Percentiles rank a stretch among this genome's conserved stretches.
Conservation (phyloP, 2,329 filamentous ascomycete species). For the Neoarthrinium moseri region DNA sequence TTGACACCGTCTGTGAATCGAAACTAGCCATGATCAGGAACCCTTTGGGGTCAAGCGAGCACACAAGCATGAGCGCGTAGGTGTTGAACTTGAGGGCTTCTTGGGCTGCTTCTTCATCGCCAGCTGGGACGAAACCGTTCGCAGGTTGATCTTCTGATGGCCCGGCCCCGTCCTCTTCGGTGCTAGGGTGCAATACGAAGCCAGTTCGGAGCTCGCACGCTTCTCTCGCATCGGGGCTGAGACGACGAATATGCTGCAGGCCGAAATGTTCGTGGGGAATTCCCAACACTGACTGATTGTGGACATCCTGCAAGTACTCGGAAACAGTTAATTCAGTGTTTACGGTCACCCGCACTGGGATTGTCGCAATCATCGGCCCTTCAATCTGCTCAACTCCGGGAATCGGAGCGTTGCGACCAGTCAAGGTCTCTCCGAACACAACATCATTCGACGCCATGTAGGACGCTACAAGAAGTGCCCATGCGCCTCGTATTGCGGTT, state of each 20-base stretch:
- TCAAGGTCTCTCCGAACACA: constrained; percentile 59
- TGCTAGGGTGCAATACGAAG: constrained; percentile 51
- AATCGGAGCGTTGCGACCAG: constrained; percentile 51
- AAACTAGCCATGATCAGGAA: constrained; percentile 64
- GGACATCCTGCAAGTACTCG: constrained; percentile 55
- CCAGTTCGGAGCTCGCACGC: constrained; percentile 57
- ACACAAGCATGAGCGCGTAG: constrained; percentile 66
- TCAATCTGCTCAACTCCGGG: constrained; percentile 52
- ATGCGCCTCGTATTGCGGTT: constrained; percentile 57
- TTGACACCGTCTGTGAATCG: constrained; percentile 57
- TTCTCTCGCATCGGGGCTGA: constrained; percentile 52
- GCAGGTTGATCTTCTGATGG: constrained; percentile 37
- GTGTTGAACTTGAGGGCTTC: constrained; percentile 60
- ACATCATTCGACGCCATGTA: constrained; percentile 53
- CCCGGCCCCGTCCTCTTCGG: constrained; percentile 25
- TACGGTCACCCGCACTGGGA: constrained; percentile 52
- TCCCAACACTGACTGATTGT: constrained; percentile 53
- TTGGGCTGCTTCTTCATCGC: constrained; percentile 55
- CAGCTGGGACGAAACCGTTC: constrained; percentile 51
- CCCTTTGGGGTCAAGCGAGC: constrained; percentile 53
- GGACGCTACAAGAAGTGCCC: constrained; percentile 53
- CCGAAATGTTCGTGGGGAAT: constrained; percentile 66
- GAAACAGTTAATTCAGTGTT: constrained; percentile 38
- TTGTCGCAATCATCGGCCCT: constrained; percentile 60
- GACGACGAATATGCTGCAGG: constrained; percentile 56